These are phyloP conservation scores for Pestalotiopsis sp. DNA, from an alignment of 2,329 filamentous ascomycete species.

Conservation along the genomic window DNA sequence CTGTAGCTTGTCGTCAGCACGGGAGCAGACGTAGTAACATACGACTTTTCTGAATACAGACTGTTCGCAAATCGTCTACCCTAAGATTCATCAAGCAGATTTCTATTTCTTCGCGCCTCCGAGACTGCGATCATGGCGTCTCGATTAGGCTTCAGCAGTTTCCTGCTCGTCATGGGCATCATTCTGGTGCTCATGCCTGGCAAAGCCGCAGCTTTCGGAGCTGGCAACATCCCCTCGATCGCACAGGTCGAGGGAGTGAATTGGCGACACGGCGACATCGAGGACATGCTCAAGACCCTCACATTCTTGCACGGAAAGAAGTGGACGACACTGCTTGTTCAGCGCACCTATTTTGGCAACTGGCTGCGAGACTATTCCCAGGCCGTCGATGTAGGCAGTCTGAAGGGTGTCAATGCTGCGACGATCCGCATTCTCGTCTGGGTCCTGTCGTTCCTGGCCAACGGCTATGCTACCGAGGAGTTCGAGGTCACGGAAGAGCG, in stretches of 20 bases:
- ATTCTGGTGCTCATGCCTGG: constrained; percentile 60
- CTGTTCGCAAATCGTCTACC: background rate
- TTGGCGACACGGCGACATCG: constrained; percentile 77
- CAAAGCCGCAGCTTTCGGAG: constrained; percentile 65
- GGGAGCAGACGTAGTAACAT: background rate
- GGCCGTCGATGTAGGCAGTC: constrained; percentile 77
- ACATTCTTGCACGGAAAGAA: constrained; percentile 81
- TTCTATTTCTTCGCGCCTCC: no score
- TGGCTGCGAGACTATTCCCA: constrained; percentile 87
- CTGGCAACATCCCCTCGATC: constrained; percentile 71
- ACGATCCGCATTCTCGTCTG: constrained; percentile 81
- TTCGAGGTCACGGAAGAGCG: constrained; percentile 83
- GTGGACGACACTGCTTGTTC: constrained; percentile 79
- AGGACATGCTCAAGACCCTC: constrained; percentile 79
- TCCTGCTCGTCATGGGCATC: constrained; percentile 55
- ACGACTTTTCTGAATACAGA: background rate
- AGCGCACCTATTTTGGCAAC: constrained; percentile 83
- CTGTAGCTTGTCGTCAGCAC: background rate
- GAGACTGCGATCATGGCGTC: constrained; percentile 44
- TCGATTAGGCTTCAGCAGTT: constrained; percentile 48
- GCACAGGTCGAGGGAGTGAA: constrained; percentile 68
- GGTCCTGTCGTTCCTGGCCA: constrained; percentile 80
- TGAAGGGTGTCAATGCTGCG: constrained; percentile 77
- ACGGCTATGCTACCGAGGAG: constrained; percentile 84
- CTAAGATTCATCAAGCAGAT: background rate